Conservation (phyloP, 768 basidiomycete genomes). For the Russula sp. region DNA sequence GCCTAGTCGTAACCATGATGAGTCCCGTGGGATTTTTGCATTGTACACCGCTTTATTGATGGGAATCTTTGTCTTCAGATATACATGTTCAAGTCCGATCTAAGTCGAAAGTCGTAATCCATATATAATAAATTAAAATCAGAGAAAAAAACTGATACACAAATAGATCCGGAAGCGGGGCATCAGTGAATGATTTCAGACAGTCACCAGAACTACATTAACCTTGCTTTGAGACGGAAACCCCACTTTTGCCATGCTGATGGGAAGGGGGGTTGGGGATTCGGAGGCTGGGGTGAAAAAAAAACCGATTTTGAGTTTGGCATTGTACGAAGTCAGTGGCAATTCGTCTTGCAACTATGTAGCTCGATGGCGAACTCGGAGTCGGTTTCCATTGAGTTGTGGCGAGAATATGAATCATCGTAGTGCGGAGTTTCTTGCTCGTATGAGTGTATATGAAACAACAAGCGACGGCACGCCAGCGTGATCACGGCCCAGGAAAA, state of each 20-base stretch:
- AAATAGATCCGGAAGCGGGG: not conserved
- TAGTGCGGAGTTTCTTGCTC: not conserved
- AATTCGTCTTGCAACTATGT: not conserved
- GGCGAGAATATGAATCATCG: not conserved
- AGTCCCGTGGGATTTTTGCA: not conserved
- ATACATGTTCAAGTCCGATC: not conserved
- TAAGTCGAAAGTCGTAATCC: not conserved
- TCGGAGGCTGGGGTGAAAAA: not conserved
- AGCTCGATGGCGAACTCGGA: not conserved
- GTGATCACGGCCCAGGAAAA: slow-evolving; percentile 15
- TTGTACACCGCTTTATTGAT: not conserved
- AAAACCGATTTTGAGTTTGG: not conserved
- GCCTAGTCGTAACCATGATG: not conserved
- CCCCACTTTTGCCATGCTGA: not conserved
- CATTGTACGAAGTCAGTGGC: not conserved
- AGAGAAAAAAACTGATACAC: not conserved
- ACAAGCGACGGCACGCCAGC: slow-evolving; percentile 10
- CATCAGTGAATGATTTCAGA: not conserved
- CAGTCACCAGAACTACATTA: not conserved
- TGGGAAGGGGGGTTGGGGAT: not conserved
- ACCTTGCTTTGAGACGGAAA: not conserved
- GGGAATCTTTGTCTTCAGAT: not conserved
- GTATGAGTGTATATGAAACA: slow-evolving; percentile 15
- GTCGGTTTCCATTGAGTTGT: not conserved
- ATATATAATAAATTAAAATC: not conserved